Percentiles rank a stretch among this genome's conserved stretches.
phyloP scores from a whole-genome alignment of 208 protist species.

The Leishmania arabica region DNA sequence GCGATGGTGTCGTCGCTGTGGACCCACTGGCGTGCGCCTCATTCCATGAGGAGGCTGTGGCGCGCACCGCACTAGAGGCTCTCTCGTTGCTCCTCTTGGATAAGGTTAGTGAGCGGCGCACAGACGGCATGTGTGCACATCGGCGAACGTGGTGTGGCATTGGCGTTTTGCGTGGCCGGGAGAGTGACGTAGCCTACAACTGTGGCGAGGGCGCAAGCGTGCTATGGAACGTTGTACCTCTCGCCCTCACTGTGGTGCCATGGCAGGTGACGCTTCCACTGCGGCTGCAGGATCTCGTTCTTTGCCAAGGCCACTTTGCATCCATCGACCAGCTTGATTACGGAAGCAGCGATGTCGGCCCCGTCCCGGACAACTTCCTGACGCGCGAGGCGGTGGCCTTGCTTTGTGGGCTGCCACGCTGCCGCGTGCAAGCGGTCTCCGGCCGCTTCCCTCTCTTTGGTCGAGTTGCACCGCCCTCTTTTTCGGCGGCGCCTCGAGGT shows the following conservation, averaged over 20 bases:
- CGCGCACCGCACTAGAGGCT: constrained; percentile 1
- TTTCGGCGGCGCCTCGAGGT: not conserved
- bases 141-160: constrained; percentile 3
- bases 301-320: constrained; percentile 8
- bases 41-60: not conserved
- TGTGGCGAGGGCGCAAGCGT: not conserved
- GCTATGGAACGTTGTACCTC: constrained; percentile 4
- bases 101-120: not conserved
- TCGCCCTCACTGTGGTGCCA: constrained; percentile 7
- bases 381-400: constrained; percentile 30
- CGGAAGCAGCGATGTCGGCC: constrained; percentile 4
- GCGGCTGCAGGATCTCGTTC: constrained; percentile 7
- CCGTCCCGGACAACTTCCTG: constrained; percentile 17
- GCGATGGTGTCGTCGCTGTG: not conserved
- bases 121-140: not conserved
- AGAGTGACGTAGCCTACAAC: not conserved
- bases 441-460: constrained; percentile 25
- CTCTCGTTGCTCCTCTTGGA: constrained; percentile 13
- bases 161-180: constrained; percentile 1
- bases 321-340: constrained; percentile 1
- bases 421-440: constrained; percentile 21
- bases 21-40: constrained; percentile 3
- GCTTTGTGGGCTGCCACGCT: constrained; percentile 36
- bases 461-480: not conserved
- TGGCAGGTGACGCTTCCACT: not conserved